Base-by-base conservation (phyloP, 139 green algal genomes). In the Tetraselmis striata region DNA sequence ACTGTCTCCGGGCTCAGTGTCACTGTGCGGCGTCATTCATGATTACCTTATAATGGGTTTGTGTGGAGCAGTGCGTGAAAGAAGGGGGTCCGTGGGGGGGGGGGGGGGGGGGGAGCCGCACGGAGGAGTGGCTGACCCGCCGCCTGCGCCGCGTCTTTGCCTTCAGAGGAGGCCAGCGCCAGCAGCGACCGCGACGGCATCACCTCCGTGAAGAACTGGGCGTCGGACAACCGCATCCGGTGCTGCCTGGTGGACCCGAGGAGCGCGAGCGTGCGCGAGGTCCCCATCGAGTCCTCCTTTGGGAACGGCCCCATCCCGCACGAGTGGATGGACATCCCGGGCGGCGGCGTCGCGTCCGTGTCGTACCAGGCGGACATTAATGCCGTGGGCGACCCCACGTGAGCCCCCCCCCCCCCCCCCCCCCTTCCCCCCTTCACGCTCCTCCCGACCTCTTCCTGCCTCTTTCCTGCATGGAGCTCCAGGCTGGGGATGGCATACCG, bases 311-410 rank as follows among this genome's bases (percentile, higher is more conserved):
- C 77, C 23, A 30, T 29, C 28, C 84, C 84, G 1, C 31, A n/a
- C 74, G 84, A 87, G 32, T 87, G 31, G 28, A 80, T 87, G 28
- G 84, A 87, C 74, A 79, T 83, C 29, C 32, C 67, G 28, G 32
- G 74, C 25, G 80, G 80, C 32, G 23, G 58, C 31, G 1, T 87
- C 26, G 84, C 79, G 0, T 31, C 23, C 25, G 80, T 58, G 76
- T 23, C 45, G 45, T 67, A 67, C 45, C 45, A 67, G 45, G 45
- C 45, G 18, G 45, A 67, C 18, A 67, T 18, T 18, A 67, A 5
- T 25, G 45, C 45, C 5, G 5, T 18, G 5, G 45, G 45, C 5
- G 45, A 25, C 45, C 45, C 45, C 5, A 67, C 45, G 45, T 67
- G 18, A 67, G 11, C 18, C 5, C 45, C 18, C 45, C 45, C 45